Percentiles rank a stretch among this genome's conserved stretches.
phyloP scores from a whole-genome alignment of 2,329 filamentous ascomycete species.

The Epichloe hybrida region DNA sequence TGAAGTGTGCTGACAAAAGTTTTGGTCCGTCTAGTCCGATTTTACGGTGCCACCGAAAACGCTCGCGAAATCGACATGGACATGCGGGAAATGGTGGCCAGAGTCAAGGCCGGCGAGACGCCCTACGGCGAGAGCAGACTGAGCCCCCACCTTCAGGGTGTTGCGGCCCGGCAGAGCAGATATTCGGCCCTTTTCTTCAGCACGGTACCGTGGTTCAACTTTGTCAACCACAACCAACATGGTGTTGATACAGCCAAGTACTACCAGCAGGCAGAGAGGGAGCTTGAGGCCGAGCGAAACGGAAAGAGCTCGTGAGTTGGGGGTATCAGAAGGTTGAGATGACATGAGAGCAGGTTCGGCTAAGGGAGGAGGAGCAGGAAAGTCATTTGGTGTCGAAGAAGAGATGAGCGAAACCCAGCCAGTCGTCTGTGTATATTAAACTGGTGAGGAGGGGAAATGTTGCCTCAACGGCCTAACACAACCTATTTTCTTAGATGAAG shows the following conservation, averaged over 20 bases:
- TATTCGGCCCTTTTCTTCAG: conserved; percentile 77
- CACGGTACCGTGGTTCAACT: conserved; percentile 91
- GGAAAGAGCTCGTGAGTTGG: conserved; percentile 1
- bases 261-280: conserved; percentile 86
- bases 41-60: conserved; percentile 93
- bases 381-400: not conserved
- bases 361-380: not conserved
- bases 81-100: conserved; percentile 95
- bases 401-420: not conserved
- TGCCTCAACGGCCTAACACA: conserved; percentile 9
- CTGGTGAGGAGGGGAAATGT: conserved; percentile 5
- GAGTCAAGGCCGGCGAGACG: conserved; percentile 83
- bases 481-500: not conserved
- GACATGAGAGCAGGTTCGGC: not conserved
- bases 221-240: conserved; percentile 92
- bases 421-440: not conserved
- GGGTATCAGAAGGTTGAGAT: not conserved
- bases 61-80: conserved; percentile 85
- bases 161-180: conserved; percentile 82
- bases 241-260: conserved; percentile 98
- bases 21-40: conserved; percentile 51
- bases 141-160: conserved; percentile 83
- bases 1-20: not conserved
- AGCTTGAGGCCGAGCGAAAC: conserved; percentile 63
- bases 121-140: conserved; percentile 72